Evolutionary conservation across 768 basidiomycete species (phyloP).

Genomic region (Mycena maculata): DNA sequence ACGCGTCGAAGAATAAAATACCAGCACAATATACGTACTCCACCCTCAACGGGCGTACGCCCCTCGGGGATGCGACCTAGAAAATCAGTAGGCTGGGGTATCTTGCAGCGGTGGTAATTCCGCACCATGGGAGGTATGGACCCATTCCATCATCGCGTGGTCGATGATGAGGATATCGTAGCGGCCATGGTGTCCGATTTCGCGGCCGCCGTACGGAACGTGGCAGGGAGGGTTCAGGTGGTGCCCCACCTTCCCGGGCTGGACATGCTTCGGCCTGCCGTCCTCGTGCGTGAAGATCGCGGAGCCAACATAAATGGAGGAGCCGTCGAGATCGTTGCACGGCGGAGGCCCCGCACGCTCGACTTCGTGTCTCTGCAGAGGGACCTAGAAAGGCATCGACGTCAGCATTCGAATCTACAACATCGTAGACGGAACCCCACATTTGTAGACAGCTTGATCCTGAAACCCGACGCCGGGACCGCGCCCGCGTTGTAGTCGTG

Average conservation of each 20-base stretch:
- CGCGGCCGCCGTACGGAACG: constrained; percentile 70
- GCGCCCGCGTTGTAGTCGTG: background rate
- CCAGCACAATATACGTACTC: background rate
- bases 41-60: constrained; percentile 19
- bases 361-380: constrained; percentile 1
- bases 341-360: constrained; percentile 61
- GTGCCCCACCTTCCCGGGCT: constrained; percentile 79
- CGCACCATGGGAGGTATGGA: constrained; percentile 68
- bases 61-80: constrained; percentile 47
- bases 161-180: constrained; percentile 82
- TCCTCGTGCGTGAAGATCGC: constrained; percentile 62
- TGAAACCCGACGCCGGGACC: background rate
- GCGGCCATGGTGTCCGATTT: constrained; percentile 71
- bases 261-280: constrained; percentile 59
- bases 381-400: background rate
- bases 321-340: constrained; percentile 67
- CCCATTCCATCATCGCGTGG: constrained; percentile 77
- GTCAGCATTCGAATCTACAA: too few relatives aligned
- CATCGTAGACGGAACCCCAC: background rate
- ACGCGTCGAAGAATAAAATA: background rate
- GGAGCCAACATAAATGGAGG: constrained; percentile 78
- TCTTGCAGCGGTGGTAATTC: background rate
- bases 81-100: background rate
- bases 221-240: constrained; percentile 58
- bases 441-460: background rate